phyloP scores from a whole-genome alignment of 352 stramenopile genomes.

The Globisporangium echinulatum region DNA sequence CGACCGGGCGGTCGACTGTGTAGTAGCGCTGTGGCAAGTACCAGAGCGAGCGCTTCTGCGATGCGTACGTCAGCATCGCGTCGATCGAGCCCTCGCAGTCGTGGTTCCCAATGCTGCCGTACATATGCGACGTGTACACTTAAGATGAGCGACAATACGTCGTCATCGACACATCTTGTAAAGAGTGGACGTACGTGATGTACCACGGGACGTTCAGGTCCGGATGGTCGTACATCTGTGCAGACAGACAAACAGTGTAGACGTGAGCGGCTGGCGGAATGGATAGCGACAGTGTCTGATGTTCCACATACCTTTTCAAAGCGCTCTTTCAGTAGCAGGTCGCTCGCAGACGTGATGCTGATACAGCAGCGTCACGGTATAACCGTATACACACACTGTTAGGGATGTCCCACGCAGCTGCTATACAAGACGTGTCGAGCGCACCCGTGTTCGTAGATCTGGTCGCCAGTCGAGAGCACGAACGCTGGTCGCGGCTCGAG shows the following conservation, averaged over 20 bases:
- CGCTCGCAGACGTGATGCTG: conserved; percentile 53
- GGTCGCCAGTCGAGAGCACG: conserved; percentile 77
- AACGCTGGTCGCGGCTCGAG: conserved; percentile 65
- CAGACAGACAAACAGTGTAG: background rate
- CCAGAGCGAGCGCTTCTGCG: conserved; percentile 63
- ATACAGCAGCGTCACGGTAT: too few species aligned
- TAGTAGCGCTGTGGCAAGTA: conserved; percentile 80
- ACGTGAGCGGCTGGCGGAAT: background rate
- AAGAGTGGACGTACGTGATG: conserved; percentile 53
- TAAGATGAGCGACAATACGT: background rate
- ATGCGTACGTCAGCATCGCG: conserved; percentile 75
- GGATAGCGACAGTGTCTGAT: background rate
- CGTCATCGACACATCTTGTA: too few species aligned
- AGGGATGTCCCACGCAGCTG: background rate
- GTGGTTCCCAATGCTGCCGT: conserved; percentile 76
- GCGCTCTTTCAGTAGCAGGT: conserved; percentile 52
- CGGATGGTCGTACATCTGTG: conserved; percentile 66
- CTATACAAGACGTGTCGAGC: conserved; percentile 5
- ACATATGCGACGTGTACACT: background rate
- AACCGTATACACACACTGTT: background rate
- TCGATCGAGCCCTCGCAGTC: conserved; percentile 82
- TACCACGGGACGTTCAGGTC: conserved; percentile 76
- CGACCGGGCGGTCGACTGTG: conserved; percentile 65
- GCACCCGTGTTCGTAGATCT: conserved; percentile 83
- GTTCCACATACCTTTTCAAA: conserved; percentile 54